Conservation (phyloP, 495 filamentous ascomycete species). For the Neurospora discreta region DNA sequence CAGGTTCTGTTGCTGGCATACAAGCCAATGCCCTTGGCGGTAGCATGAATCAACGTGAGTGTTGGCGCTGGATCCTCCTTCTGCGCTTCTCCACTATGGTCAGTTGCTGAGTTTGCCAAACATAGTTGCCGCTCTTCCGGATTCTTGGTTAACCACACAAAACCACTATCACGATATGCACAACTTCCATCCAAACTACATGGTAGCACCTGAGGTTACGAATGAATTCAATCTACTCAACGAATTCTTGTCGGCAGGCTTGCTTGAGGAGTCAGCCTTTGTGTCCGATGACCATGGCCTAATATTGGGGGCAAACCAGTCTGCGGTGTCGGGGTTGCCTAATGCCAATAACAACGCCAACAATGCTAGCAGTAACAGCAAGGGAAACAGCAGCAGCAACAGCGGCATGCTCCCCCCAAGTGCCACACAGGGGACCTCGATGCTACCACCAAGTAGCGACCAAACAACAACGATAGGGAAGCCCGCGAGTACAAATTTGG, state of each 20-base stretch:
- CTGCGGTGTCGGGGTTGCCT: constrained; percentile 22
- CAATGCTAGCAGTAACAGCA: constrained; percentile 21
- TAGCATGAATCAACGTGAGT: constrained; percentile 69
- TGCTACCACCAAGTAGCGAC: constrained; percentile 36
- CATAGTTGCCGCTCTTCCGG: constrained; percentile 39
- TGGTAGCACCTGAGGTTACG: constrained; percentile 89
- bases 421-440: constrained; percentile 25
- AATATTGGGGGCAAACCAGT: constrained; percentile 24
- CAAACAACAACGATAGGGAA: constrained; percentile 49
- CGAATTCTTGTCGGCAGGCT: constrained; percentile 82
- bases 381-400: constrained; percentile 17
- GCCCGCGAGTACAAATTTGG: constrained; percentile 46
- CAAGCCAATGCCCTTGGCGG: constrained; percentile 40
- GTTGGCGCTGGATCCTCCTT: constrained; percentile 19
- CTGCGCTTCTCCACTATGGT: constrained; percentile 12
- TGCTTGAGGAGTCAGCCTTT: constrained; percentile 67
- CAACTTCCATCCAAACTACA: constrained; percentile 83
- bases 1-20: constrained; percentile 40
- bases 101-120: constrained; percentile 26
- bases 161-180: constrained; percentile 91
- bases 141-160: constrained; percentile 48
- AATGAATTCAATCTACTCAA: constrained; percentile 94
- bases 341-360: constrained; percentile 16
- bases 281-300: constrained; percentile 47
- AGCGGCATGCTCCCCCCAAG: constrained; percentile 29